A percentile compares a stretch with the other conserved stretches of the same genome.
Conservation (phyloP, 2,329 filamentous ascomycete species). For the Fusarium newnesense region DNA sequence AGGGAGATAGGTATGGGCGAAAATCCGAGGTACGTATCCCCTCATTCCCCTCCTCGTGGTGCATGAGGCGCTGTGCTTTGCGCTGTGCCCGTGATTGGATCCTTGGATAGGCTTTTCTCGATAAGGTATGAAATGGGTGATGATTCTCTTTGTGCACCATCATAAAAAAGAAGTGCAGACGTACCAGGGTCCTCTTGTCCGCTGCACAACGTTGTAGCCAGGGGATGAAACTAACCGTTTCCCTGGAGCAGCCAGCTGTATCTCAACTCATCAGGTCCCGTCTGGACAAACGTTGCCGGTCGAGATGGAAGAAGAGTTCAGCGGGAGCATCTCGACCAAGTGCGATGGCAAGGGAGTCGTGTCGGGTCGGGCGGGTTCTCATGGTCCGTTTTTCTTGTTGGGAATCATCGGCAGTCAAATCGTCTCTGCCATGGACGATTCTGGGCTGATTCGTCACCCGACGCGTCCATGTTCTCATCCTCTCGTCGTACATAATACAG, state of each 20-base stretch:
- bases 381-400: constrained; percentile 37
- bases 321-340: constrained; percentile 10
- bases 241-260: constrained; percentile 24
- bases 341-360: not conserved
- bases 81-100: constrained; percentile 31
- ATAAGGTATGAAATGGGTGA: constrained; percentile 34
- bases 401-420: constrained; percentile 15
- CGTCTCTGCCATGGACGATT: constrained; percentile 30
- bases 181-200: constrained; percentile 30
- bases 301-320: constrained; percentile 1
- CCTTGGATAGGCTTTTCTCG: constrained; percentile 30
- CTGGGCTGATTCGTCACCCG: constrained; percentile 46
- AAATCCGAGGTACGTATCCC: constrained; percentile 17
- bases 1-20: constrained; percentile 14
- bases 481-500: constrained; percentile 38
- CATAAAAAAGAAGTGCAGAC: constrained; percentile 30
- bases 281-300: constrained; percentile 15
- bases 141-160: constrained; percentile 31
- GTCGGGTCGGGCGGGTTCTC: not conserved
- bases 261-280: constrained; percentile 18
- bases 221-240: constrained; percentile 28
- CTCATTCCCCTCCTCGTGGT: constrained; percentile 33
- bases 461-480: constrained; percentile 36
- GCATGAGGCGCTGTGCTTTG: constrained; percentile 34
- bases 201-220: constrained; percentile 34